Base-by-base conservation (phyloP, 371 early-diverging fungal genomes). In the Actinomortierella ambigua region DNA sequence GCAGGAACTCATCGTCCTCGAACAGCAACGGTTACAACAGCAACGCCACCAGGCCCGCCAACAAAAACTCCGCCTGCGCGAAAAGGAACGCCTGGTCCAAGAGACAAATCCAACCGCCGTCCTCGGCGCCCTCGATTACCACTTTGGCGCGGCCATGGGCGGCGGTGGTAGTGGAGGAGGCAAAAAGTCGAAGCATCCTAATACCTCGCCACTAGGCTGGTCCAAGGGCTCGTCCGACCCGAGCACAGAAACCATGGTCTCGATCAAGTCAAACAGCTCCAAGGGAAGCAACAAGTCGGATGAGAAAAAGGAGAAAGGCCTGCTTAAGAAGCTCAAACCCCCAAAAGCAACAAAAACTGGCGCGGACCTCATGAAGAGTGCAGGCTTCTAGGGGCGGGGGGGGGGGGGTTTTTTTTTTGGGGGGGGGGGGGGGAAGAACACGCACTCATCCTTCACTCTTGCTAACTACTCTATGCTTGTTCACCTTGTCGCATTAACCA, bases 291-390 rank as follows among this genome's bases (percentile, higher is more conserved):
- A 63, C 18, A 53, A 54, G 49, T 65, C 62, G 20, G 71, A 65
- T 22, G 49, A 61, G 1, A 59, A 56, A 39, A 61, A 70, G 43
- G 39, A 59, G 13, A 61, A 68, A 55, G 27, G 62, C 0, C 14
- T 71, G 29, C 29, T 55, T 40, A 59, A 23, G 26, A 69, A 69
- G 53, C 55, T 55, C 51, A 69, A 69, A 53, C 58, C 63, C 2
- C 63, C 63, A 22, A 63, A 63, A 14, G 34, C 71, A 18, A 55
- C 50, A 1, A 15, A 63, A 11, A 63, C 46, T n/a, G 69, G 69
- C 13, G 69, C 57, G 8, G 69, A 69, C 3, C 50, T 69, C 28
- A 69, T 69, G 59, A 58, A 56, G 62, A 69, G 69, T 24, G 69
- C 69, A 1, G 69, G 69, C 41, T 69, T 69, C 41, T 69, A 65